Percentiles rank a stretch among this genome's conserved stretches.
Conservation (phyloP, 257 asterid species). For the Lavandula angustifolia region DNA sequence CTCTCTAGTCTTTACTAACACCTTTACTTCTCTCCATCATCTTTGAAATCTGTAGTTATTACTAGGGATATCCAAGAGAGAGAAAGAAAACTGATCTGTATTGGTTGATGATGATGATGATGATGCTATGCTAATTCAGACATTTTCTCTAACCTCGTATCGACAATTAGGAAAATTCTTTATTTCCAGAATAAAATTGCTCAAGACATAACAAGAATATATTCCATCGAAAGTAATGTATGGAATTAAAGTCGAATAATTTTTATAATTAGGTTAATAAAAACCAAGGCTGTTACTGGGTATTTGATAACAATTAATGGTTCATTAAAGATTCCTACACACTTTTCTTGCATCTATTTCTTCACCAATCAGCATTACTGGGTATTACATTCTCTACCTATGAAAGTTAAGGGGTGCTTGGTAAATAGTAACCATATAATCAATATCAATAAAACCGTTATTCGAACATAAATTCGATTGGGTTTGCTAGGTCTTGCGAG, state of each 20-base stretch:
- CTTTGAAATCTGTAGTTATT: not conserved
- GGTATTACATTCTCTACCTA: conserved; percentile 20
- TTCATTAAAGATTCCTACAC: not conserved
- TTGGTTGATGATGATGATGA: not conserved
- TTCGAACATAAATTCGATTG: no score
- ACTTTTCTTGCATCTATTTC: not conserved
- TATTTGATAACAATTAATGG: conserved; percentile 3
- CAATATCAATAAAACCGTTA: no score
- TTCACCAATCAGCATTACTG: not conserved
- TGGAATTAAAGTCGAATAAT: no score
- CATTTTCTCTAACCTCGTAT: not conserved
- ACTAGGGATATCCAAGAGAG: not conserved
- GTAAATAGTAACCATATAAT: no score
- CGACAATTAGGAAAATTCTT: not conserved
- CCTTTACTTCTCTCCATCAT: conserved; percentile 13
- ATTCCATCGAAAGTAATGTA: no score
- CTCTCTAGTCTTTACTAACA: not conserved
- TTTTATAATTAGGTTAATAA: no score
- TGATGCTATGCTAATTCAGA: not conserved
- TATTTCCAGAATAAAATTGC: no score
- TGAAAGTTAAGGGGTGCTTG: not conserved
- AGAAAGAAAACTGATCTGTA: no score
- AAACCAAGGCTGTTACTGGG: no score
- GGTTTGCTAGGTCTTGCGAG: no score
- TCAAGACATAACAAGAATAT: no score